Percentiles rank a stretch among this genome's conserved stretches.
Evolutionary conservation across 176 grass and related monocot genomes (phyloP).

Genomic region (Carex myosuroides): DNA sequence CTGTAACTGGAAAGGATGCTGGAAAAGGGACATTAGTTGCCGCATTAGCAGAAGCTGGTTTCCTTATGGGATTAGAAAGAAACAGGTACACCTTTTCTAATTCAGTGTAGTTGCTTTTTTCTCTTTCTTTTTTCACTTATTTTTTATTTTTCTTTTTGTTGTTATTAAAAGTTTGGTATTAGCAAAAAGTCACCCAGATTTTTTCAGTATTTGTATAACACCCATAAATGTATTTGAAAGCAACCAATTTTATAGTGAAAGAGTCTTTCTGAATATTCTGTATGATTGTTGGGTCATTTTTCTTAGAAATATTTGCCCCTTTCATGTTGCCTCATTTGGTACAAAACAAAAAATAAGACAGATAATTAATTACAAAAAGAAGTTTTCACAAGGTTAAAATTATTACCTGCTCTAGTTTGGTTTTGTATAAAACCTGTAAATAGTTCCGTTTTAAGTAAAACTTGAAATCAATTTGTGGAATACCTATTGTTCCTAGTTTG

Average conservation of each 20-base stretch:
- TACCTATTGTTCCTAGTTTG: too few species aligned
- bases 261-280: not conserved
- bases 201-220: not conserved
- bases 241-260: not conserved
- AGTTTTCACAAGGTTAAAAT: not conserved
- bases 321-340: not conserved
- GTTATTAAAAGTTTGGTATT: not conserved
- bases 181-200: not conserved
- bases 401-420: not conserved
- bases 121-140: not conserved
- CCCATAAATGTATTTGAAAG: not conserved
- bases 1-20: conserved; percentile 83
- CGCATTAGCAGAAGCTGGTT: conserved; percentile 80
- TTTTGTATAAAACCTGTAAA: too few species aligned
- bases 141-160: not conserved
- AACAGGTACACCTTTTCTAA: conserved; percentile 48
- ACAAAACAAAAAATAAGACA: not conserved
- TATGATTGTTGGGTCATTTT: not conserved
- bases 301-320: not conserved
- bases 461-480: too few species aligned
- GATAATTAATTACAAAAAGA: not conserved
- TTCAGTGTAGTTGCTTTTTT: not conserved
- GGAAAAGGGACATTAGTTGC: conserved; percentile 85
- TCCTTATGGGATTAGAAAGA: conserved; percentile 89
- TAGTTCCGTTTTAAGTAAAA: too few species aligned